These are phyloP conservation scores for Nevesoporus exiguus DNA, from an alignment of 768 basidiomycete species.

Conservation along the genomic window DNA sequence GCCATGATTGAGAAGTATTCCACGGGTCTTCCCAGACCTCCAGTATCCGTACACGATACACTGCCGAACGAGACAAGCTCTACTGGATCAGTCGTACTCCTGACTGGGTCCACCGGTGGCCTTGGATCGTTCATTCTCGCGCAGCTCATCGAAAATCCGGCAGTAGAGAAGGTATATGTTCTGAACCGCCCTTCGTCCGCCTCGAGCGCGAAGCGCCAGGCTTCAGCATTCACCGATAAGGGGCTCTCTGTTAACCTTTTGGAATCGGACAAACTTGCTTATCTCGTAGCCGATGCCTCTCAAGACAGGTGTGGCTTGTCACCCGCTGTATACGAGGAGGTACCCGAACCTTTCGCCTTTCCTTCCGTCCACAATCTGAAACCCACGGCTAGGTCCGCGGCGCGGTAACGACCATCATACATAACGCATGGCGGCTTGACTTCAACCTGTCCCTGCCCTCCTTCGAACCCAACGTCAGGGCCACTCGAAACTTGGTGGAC, in stretches of 20 bases:
- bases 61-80: not conserved
- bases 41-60: not conserved
- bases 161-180: not conserved
- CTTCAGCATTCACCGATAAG: not conserved
- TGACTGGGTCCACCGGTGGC: slow-evolving; percentile 26
- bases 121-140: not conserved
- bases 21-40: not conserved
- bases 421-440: not conserved
- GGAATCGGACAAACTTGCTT: not conserved
- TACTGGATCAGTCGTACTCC: not conserved
- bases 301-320: not conserved
- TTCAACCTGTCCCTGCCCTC: slow-evolving; percentile 32
- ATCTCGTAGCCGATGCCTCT: not conserved
- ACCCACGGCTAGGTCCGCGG: not conserved
- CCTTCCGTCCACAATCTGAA: not conserved
- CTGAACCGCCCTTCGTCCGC: slow-evolving; percentile 28
- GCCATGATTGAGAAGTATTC: slow-evolving; percentile 24
- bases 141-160: not conserved
- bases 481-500: slow-evolving; percentile 33
- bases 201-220: not conserved
- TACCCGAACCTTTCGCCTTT: not conserved
- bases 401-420: not conserved
- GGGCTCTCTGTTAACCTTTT: not conserved
- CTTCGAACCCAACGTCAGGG: slow-evolving; percentile 32
- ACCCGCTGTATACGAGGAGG: not conserved